phyloP scores from a whole-genome alignment of 2,329 filamentous ascomycete species.

The Dactylellina cionopaga region DNA sequence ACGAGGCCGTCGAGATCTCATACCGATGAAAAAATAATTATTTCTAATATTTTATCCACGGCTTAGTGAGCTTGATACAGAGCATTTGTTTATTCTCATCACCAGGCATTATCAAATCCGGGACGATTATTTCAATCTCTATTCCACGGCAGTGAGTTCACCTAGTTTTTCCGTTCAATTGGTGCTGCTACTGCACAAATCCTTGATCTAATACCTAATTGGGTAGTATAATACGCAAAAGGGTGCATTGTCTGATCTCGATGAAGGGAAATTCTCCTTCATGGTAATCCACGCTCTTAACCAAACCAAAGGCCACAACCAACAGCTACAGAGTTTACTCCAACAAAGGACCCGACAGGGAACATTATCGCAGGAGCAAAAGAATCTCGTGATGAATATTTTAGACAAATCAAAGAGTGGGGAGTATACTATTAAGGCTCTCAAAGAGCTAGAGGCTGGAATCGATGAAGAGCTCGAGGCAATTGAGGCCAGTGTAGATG shows the following conservation, averaged over 20 bases:
- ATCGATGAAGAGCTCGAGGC: constrained; percentile 14
- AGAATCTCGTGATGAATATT: constrained; percentile 18
- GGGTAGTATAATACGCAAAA: too few species aligned
- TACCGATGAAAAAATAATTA: too few species aligned
- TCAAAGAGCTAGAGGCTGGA: constrained; percentile 15
- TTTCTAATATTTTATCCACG: background rate
- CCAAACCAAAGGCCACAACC: too few species aligned
- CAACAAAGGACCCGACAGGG: constrained; percentile 4
- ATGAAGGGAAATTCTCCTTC: constrained; percentile 24
- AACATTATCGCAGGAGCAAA: constrained; percentile 14
- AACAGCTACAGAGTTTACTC: constrained; percentile 14
- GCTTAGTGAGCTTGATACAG: constrained; percentile 2
- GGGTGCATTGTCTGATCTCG: background rate
- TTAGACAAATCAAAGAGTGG: constrained; percentile 8
- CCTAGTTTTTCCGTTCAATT: background rate
- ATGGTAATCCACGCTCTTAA: constrained; percentile 16
- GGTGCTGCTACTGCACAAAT: background rate
- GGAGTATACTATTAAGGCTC: constrained; percentile 9
- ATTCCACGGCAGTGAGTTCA: background rate
- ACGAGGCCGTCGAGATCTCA: too few species aligned
- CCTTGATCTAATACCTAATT: background rate
- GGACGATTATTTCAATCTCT: constrained; percentile 10
- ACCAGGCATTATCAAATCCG: constrained; percentile 19
- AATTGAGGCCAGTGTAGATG: constrained; percentile 1
- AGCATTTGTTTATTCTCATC: constrained; percentile 13